Conservation (phyloP, 2,329 filamentous ascomycete genomes). For the Hypoxylon sp. region DNA sequence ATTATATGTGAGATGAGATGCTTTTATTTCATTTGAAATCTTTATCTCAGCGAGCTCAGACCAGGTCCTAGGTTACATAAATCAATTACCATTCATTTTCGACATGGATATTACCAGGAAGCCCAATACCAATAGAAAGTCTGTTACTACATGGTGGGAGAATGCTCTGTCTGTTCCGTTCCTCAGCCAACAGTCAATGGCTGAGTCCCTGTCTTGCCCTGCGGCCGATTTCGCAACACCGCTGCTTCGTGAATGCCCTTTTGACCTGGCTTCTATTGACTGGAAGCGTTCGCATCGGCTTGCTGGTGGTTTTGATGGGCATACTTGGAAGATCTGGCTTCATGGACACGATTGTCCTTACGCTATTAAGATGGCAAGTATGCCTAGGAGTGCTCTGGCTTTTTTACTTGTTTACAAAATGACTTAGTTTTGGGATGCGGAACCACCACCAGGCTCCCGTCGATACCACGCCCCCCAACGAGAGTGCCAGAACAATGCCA, state of each 20-base stretch:
- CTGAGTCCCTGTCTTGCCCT: constrained; percentile 18
- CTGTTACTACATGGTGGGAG: not conserved
- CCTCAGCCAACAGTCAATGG: constrained; percentile 24
- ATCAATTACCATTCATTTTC: no score
- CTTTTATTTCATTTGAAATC: no score
- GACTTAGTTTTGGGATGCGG: constrained; percentile 31
- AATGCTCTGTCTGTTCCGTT: constrained; percentile 8
- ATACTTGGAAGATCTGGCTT: constrained; percentile 30
- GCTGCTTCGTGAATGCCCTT: constrained; percentile 24
- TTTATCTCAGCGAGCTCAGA: no score
- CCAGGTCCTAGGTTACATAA: no score
- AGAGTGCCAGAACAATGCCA: constrained; percentile 33
- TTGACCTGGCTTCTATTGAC: constrained; percentile 17
- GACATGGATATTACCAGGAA: not conserved
- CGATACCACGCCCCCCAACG: constrained; percentile 28
- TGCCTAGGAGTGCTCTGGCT: not conserved
- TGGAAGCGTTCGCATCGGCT: constrained; percentile 17
- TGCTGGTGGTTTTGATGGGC: constrained; percentile 25
- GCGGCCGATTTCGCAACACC: constrained; percentile 22
- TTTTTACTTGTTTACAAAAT: constrained; percentile 5
- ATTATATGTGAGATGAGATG: no score
- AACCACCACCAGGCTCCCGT: constrained; percentile 2
- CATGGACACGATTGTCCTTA: constrained; percentile 16
- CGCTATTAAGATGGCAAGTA: constrained; percentile 31
- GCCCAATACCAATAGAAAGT: not conserved